phyloP scores from a whole-genome alignment of 2,329 filamentous ascomycete species.

The Didymella glomerata region DNA sequence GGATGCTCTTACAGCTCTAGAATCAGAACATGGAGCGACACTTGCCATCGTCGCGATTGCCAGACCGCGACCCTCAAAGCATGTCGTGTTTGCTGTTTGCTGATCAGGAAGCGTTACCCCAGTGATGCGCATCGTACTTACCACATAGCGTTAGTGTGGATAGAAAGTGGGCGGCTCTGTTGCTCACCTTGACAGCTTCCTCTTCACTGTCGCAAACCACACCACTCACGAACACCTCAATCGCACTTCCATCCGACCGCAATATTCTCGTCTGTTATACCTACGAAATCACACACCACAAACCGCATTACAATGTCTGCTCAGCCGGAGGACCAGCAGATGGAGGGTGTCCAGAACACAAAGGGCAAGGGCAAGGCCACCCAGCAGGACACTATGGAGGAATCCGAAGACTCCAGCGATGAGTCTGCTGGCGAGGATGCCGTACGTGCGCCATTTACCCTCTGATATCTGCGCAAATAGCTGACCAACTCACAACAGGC shows the following conservation, averaged over 20 bases:
- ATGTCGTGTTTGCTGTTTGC: slow-evolving; percentile 27
- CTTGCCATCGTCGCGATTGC: neutral
- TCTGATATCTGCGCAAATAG: slow-evolving; percentile 25
- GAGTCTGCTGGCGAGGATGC: slow-evolving; percentile 71
- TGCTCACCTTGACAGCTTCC: slow-evolving; percentile 34
- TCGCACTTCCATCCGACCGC: slow-evolving; percentile 23
- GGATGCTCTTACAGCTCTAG: no score
- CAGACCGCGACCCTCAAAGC: neutral
- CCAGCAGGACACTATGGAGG: slow-evolving; percentile 71
- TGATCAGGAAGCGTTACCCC: slow-evolving; percentile 26
- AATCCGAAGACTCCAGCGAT: slow-evolving; percentile 72
- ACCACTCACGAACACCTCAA: slow-evolving; percentile 26
- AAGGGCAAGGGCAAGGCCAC: slow-evolving; percentile 91
- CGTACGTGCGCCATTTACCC: slow-evolving; percentile 53
- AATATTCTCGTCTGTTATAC: slow-evolving; percentile 24
- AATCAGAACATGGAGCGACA: neutral
- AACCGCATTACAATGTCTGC: slow-evolving; percentile 42
- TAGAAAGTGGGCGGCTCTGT: slow-evolving; percentile 21
- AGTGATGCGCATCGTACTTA: slow-evolving; percentile 16
- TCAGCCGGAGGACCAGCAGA: slow-evolving; percentile 47
- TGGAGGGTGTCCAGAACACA: slow-evolving; percentile 52
- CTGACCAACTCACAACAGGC: slow-evolving; percentile 41
- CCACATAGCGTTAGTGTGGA: slow-evolving; percentile 21
- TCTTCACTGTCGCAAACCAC: slow-evolving; percentile 36
- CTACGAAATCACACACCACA: slow-evolving; percentile 10